Conservation (phyloP, 176 grass and related monocot species). For the Eragrostis nindensis region DNA sequence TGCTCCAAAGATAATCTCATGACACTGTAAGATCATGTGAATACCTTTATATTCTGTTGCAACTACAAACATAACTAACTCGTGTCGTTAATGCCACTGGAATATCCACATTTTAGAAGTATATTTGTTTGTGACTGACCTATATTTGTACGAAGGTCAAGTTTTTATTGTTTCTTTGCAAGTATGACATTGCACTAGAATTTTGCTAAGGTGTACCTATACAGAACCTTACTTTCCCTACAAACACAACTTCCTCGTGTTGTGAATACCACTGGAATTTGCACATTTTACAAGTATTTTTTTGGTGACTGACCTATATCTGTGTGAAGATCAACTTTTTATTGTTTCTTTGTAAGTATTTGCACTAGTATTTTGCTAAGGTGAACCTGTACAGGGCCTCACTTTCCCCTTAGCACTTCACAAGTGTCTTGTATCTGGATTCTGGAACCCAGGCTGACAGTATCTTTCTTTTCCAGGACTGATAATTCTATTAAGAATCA, state of each 20-base stretch:
- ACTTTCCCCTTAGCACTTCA: background rate
- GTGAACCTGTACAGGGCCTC: background rate
- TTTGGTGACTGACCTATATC: background rate
- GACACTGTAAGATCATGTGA: background rate
- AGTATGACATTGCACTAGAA: constrained; percentile 1
- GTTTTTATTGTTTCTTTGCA: background rate
- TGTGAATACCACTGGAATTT: constrained; percentile 2
- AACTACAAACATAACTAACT: background rate
- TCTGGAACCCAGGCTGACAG: constrained; percentile 3
- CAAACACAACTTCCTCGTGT: background rate
- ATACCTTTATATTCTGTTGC: background rate
- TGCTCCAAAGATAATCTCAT: background rate
- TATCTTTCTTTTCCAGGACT: constrained; percentile 66
- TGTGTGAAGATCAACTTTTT: background rate
- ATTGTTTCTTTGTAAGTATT: background rate
- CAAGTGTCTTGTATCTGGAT: background rate
- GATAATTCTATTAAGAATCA: constrained; percentile 99
- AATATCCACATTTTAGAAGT: constrained; percentile 35
- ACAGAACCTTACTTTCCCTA: no score
- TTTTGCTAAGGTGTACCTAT: no score
- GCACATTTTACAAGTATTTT: constrained; percentile 28
- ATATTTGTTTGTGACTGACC: background rate
- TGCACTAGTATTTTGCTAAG: constrained; percentile 7
- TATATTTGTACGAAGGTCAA: background rate
- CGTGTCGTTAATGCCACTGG: background rate